Conservation (phyloP, 73 alveolate genomes). For the Diophrys sp. region DNA sequence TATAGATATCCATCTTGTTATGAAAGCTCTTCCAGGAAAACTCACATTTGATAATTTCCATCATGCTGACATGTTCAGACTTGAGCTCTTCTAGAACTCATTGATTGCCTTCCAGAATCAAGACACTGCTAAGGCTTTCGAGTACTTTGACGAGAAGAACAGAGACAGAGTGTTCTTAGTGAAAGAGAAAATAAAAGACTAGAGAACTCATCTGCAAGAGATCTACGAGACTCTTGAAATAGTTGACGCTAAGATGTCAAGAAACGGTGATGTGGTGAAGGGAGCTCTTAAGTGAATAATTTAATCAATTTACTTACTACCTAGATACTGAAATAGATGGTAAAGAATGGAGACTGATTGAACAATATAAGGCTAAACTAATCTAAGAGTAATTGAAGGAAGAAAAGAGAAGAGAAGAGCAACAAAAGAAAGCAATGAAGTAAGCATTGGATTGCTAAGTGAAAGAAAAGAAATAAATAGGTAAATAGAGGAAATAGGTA, state of each 20-base stretch:
- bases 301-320: no score
- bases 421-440: no score
- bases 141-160: slow-evolving; percentile 54
- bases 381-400: no score
- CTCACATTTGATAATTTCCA: slow-evolving; percentile 10
- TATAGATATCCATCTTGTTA: slow-evolving; percentile 35
- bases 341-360: no score
- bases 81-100: slow-evolving; percentile 42
- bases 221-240: slow-evolving; percentile 31
- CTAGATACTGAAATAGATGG: background rate
- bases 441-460: no score
- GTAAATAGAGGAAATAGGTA: no score
- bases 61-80: slow-evolving; percentile 20
- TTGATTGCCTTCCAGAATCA: slow-evolving; percentile 52
- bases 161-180: slow-evolving; percentile 55
- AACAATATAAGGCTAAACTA: no score
- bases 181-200: slow-evolving; percentile 23
- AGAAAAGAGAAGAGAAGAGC: no score
- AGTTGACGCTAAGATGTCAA: slow-evolving; percentile 10
- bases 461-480: no score
- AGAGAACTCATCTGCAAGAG: slow-evolving; percentile 27
- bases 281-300: background rate
- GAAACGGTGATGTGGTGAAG: background rate
- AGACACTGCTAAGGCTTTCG: slow-evolving; percentile 54
- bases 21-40: slow-evolving; percentile 46